Percentiles rank a stretch among this genome's conserved stretches.
phyloP scores from a whole-genome alignment of 2,329 filamentous ascomycete species.

The Tolypocladium paradoxum region DNA sequence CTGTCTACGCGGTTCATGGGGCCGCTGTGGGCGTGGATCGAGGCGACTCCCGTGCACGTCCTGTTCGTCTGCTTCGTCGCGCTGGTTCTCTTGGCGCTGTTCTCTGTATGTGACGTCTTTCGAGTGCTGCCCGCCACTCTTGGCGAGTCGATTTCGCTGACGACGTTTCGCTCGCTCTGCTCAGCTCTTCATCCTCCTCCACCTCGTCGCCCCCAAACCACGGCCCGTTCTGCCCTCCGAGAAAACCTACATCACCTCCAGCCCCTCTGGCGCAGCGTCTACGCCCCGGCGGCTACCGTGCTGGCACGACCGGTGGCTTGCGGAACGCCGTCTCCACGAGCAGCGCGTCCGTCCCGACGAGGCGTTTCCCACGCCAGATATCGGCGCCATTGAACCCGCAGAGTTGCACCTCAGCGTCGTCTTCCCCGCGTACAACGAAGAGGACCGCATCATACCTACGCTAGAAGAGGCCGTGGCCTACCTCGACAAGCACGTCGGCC shows the following conservation, averaged over 20 bases:
- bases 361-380: constrained; percentile 31
- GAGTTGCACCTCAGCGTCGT: constrained; percentile 85
- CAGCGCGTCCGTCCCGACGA: constrained; percentile 22
- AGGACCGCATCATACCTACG: constrained; percentile 70
- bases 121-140: too few species aligned
- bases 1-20: constrained; percentile 23
- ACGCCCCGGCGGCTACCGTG: constrained; percentile 54
- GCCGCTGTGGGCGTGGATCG: constrained; percentile 23
- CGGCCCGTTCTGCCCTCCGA: constrained; percentile 65
- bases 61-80: constrained; percentile 24
- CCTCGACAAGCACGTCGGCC: constrained; percentile 67
- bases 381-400: constrained; percentile 57
- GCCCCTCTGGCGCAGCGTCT: constrained; percentile 37
- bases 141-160: constrained; percentile 2
- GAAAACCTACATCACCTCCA: constrained; percentile 72
- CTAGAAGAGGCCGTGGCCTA: constrained; percentile 85
- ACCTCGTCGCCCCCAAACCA: constrained; percentile 69
- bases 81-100: constrained; percentile 22
- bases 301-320: constrained; percentile 73
- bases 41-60: constrained; percentile 27
- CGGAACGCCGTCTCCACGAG: constrained; percentile 43
- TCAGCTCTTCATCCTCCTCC: constrained; percentile 54
- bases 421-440: constrained; percentile 92
- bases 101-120: constrained; percentile 21
- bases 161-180: not conserved